phyloP scores from a whole-genome alignment of 495 filamentous ascomycete genomes.

The Staphylotrichum tortipilum region DNA sequence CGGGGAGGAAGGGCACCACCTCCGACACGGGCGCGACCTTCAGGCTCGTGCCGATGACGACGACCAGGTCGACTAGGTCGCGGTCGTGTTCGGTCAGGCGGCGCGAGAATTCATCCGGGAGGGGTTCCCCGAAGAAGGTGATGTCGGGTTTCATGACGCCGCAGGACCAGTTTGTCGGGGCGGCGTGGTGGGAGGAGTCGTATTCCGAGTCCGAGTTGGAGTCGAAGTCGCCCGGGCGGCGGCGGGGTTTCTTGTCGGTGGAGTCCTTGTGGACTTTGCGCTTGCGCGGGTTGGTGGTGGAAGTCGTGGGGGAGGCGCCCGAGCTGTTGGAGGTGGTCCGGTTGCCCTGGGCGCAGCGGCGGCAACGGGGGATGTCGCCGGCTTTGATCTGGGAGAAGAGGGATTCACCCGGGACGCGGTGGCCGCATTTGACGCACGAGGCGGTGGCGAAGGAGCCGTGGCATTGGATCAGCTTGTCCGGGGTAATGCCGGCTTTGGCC shows the following conservation, averaged over 20 bases:
- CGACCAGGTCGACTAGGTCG: conserved; percentile 75
- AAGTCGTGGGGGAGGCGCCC: neutral
- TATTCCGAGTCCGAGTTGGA: conserved; percentile 65
- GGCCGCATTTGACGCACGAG: conserved; percentile 73
- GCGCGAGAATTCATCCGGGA: conserved; percentile 76
- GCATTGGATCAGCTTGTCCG: conserved; percentile 87
- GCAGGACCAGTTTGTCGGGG: conserved; percentile 24
- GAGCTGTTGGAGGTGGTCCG: conserved; percentile 25
- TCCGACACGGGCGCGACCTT: conserved; percentile 94
- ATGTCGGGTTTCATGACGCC: conserved; percentile 99
- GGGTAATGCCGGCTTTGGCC: conserved; percentile 69
- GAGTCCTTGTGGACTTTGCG: conserved; percentile 66
- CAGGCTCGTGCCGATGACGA: conserved; percentile 93
- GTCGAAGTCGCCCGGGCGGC: conserved; percentile 50
- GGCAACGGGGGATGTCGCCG: conserved; percentile 59
- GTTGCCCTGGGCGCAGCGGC: conserved; percentile 46
- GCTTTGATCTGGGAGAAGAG: conserved; percentile 74
- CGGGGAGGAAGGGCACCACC: conserved; percentile 70
- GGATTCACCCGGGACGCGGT: conserved; percentile 62
- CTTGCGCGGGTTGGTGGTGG: conserved; percentile 50
- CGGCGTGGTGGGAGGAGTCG: conserved; percentile 41
- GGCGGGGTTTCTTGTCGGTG: conserved; percentile 48
- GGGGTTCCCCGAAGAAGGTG: conserved; percentile 89
- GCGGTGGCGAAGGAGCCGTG: conserved; percentile 93
- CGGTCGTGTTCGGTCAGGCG: conserved; percentile 72